Percentiles rank a stretch among this genome's conserved stretches.
Conservation (phyloP, 352 stramenopile genomes). For the Discostella stelligera region DNA sequence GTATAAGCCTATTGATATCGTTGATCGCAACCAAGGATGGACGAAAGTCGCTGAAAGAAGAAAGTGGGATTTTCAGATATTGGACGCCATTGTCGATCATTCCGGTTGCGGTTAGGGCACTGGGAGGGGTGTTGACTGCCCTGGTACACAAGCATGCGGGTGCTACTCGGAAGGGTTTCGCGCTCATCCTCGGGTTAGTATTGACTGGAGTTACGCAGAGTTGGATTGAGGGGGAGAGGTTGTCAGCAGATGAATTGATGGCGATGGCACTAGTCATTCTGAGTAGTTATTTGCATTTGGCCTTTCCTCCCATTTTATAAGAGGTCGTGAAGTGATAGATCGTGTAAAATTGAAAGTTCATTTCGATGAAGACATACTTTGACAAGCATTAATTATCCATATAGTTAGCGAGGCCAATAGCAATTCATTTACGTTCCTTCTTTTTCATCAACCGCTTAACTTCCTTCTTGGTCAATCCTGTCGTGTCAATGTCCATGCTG, state of each 20-base stretch:
- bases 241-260: constrained; percentile 48
- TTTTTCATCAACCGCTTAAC: constrained; percentile 77
- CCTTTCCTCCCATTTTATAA: constrained; percentile 27
- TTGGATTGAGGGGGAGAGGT: constrained; percentile 48
- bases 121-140: constrained; percentile 65
- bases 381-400: neutral
- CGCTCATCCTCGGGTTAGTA: constrained; percentile 70
- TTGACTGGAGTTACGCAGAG: constrained; percentile 59
- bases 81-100: constrained; percentile 61
- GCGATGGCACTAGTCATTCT: constrained; percentile 58
- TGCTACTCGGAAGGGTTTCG: constrained; percentile 73
- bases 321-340: neutral
- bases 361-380: neutral
- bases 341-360: neutral
- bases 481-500: constrained; percentile 56
- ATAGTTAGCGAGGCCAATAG: neutral
- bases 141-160: constrained; percentile 77
- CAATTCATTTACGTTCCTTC: constrained; percentile 41
- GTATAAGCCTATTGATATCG: constrained; percentile 52
- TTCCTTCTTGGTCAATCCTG: constrained; percentile 68
- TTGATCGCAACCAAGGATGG: constrained; percentile 45
- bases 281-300: constrained; percentile 58
- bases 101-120: constrained; percentile 58
- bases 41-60: constrained; percentile 29
- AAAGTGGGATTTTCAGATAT: constrained; percentile 41